phyloP scores from a whole-genome alignment of 2,329 filamentous ascomycete genomes.

The Microthyrium microscopicum region DNA sequence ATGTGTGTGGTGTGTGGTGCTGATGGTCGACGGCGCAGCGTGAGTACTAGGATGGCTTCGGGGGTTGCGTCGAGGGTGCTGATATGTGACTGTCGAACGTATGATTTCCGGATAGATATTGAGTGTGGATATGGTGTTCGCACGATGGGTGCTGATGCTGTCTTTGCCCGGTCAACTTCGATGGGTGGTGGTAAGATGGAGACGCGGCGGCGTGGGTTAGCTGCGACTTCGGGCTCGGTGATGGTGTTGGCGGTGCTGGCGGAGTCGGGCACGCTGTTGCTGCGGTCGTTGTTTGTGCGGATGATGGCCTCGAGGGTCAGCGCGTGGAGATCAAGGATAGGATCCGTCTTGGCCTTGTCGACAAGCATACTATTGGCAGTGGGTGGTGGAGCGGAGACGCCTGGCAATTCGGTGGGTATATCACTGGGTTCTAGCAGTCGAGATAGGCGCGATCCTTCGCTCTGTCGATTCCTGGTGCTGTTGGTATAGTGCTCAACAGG shows the following conservation, averaged over 20 bases:
- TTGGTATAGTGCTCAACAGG: too few species aligned
- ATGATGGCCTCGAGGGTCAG: background rate
- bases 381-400: background rate
- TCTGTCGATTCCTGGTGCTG: too few species aligned
- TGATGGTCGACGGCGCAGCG: conserved; percentile 15
- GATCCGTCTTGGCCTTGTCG: background rate
- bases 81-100: conserved; percentile 7
- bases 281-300: conserved; percentile 9
- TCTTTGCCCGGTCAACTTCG: conserved; percentile 12
- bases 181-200: conserved; percentile 19
- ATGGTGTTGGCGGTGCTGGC: conserved; percentile 5
- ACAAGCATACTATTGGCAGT: background rate
- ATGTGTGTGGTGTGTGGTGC: conserved; percentile 10
- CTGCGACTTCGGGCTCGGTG: too few species aligned
- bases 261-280: conserved; percentile 6
- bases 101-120: conserved; percentile 13
- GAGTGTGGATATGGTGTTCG: conserved; percentile 18
- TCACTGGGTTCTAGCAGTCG: background rate
- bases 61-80: background rate
- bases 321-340: background rate
- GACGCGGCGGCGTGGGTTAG: conserved; percentile 11
- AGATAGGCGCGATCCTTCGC: background rate
- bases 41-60: conserved; percentile 17
- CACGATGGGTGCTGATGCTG: conserved; percentile 14
- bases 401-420: background rate